Evolutionary conservation across 257 asterid genomes (phyloP).

Genomic region (Parsonsia alboflavescens): DNA sequence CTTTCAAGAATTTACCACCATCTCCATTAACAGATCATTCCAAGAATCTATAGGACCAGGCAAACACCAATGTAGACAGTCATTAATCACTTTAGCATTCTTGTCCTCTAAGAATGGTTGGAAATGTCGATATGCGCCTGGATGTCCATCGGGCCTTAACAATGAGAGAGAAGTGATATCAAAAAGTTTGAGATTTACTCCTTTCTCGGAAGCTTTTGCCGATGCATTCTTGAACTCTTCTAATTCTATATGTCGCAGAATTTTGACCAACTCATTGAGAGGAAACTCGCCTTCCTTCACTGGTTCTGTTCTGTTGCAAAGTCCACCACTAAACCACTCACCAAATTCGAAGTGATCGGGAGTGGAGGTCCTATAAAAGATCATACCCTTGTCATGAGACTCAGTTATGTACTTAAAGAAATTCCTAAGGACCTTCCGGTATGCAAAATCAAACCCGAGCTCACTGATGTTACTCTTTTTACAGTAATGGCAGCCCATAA

Average conservation of each 20-base stretch:
- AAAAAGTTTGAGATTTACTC: conserved; percentile 49
- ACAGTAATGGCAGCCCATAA: conserved; percentile 63
- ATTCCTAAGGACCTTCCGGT: conserved; percentile 44
- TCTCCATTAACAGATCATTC: conserved; percentile 75
- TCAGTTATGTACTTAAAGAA: conserved; percentile 37
- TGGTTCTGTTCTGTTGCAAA: conserved; percentile 50
- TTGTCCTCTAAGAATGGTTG: conserved; percentile 46
- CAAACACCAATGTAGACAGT: conserved; percentile 90
- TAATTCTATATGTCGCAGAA: conserved; percentile 44
- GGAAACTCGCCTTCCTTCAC: conserved; percentile 50
- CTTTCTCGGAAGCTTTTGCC: conserved; percentile 36
- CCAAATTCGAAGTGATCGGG: conserved; percentile 78
- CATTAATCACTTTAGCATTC: conserved; percentile 38
- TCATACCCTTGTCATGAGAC: conserved; percentile 50
- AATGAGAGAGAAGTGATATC: conserved; percentile 54
- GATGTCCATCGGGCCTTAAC: conserved; percentile 84
- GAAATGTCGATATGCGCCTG: conserved; percentile 64
- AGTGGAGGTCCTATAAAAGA: conserved; percentile 52
- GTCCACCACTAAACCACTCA: conserved; percentile 65
- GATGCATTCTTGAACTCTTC: conserved; percentile 41
- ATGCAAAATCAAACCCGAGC: conserved; percentile 50
- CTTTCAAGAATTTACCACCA: conserved; percentile 32
- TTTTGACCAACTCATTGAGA: conserved; percentile 31
- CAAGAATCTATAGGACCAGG: conserved; percentile 92
- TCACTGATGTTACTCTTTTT: conserved; percentile 55